These are phyloP conservation scores for Lactarius deliciosus DNA, from an alignment of 768 basidiomycete species.

Conservation along the genomic window DNA sequence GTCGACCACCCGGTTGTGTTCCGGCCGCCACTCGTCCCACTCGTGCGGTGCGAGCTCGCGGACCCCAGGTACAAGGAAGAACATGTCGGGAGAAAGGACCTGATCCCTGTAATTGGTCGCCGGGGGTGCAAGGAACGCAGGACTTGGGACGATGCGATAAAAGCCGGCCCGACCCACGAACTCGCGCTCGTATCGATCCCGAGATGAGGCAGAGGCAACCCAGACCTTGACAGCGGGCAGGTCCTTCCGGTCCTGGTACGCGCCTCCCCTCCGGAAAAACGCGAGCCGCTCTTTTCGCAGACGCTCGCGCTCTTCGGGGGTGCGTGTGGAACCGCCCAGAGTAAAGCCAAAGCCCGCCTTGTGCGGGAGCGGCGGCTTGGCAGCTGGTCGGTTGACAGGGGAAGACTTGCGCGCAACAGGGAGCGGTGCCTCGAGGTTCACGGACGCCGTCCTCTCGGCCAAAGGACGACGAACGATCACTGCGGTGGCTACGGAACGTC, in stretches of 20 bases:
- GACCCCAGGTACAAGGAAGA: slow-evolving; percentile 15
- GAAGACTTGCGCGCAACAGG: neutral
- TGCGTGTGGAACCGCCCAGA: neutral
- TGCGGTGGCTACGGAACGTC: slow-evolving; percentile 1
- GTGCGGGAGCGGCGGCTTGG: slow-evolving; percentile 10
- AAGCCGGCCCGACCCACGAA: slow-evolving; percentile 2
- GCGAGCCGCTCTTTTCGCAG: slow-evolving; percentile 24
- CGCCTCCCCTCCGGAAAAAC: slow-evolving; percentile 13
- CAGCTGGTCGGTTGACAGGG: neutral
- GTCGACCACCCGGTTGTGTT: neutral
- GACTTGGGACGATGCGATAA: slow-evolving; percentile 8
- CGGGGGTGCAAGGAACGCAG: slow-evolving; percentile 18
- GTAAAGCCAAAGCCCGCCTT: slow-evolving; percentile 23
- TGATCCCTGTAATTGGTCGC: slow-evolving; percentile 11
- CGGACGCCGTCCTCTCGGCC: slow-evolving; percentile 7
- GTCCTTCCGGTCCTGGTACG: neutral
- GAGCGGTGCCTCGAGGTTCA: slow-evolving; percentile 3
- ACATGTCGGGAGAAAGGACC: slow-evolving; percentile 8
- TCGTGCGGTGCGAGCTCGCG: slow-evolving; percentile 4
- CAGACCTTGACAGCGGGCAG: slow-evolving; percentile 9
- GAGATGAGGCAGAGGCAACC: neutral
- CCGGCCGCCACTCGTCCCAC: slow-evolving; percentile 21
- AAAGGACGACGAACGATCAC: slow-evolving; percentile 21
- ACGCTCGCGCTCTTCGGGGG: slow-evolving; percentile 17
- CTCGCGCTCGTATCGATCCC: slow-evolving; percentile 9